phyloP scores from a whole-genome alignment of 495 filamentous ascomycete genomes.

The Tirmania nivea region DNA sequence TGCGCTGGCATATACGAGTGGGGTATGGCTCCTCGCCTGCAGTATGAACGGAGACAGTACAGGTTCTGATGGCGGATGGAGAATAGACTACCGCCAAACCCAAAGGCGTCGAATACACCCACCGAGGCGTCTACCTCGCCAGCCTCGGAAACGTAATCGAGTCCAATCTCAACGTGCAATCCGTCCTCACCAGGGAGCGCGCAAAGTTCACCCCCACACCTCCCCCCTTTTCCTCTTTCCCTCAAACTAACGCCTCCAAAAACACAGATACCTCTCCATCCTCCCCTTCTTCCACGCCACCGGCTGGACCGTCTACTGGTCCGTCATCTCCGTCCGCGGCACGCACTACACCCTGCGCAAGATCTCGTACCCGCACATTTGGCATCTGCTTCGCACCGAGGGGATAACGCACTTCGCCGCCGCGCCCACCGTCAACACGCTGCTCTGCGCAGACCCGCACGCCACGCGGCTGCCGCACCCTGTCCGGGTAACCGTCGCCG shows the following conservation, averaged over 20 bases:
- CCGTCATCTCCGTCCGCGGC: conserved; percentile 72
- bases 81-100: conserved; percentile 55
- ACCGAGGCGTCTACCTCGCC: conserved; percentile 70
- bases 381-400: conserved; percentile 64
- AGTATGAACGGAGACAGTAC: not conserved
- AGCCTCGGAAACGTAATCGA: conserved; percentile 72
- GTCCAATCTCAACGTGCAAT: conserved; percentile 48
- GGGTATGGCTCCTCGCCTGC: conserved; percentile 13
- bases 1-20: conserved; percentile 78
- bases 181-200: conserved; percentile 9
- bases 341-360: conserved; percentile 90
- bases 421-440: conserved; percentile 86
- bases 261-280: conserved; percentile 16
- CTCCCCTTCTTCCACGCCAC: conserved; percentile 55
- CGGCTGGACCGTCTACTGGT: conserved; percentile 75
- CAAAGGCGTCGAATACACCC: conserved; percentile 85
- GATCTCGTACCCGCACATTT: conserved; percentile 85
- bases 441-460: conserved; percentile 56
- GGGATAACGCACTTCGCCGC: conserved; percentile 86
- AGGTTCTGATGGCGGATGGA: not conserved
- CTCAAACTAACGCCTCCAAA: not conserved
- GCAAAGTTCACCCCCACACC: conserved; percentile 4
- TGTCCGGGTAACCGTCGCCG: conserved; percentile 80
- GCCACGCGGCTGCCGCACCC: conserved; percentile 45
- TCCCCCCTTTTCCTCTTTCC: not conserved